Base-by-base conservation (phyloP, 2,329 filamentous ascomycete species). In the Sphaceloma murrayae region DNA sequence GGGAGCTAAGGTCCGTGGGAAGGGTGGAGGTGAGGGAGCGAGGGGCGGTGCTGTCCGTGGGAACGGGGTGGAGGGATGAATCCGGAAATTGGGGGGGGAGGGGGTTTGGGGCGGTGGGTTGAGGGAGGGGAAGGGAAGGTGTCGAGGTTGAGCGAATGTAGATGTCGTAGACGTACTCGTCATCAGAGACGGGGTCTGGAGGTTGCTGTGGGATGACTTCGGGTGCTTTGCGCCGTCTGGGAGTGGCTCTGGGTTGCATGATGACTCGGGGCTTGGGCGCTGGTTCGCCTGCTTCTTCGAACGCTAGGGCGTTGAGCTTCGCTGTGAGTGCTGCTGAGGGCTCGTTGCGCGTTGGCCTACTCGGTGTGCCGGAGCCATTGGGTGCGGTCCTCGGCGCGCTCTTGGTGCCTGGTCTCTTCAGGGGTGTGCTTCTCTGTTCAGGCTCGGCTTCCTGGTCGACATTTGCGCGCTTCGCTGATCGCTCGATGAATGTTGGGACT, bases 111-210 rank as follows among this genome's bases (percentile, higher is more conserved):
- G 31, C n/a, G 30, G 29, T 32, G 14, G 24, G 11, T 27, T 38
- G 36, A 19, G 11, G 18, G 2, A 18, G 19, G n/a, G 30, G 31
- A 10, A 33, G n/a, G 19, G 42, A 29, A 6, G 22, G 42, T 11
- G 30, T 45, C 19, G 42, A 22, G 5, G 57, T 52, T 13, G 58
- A 57, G 2, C 75, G 72, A 31, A 78, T 62, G 56, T 78, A 79
- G 7, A 73, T 76, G 52, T 79, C 76, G 57, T 77, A 78, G 46
- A 79, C 73, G 55, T 75, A 79, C 33, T 74, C 72, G 26, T 67
- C 65, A n/a, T 69, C 68, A 14, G 65, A 64, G 14, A 67, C 65
- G 24, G 7, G 67, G 64, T 38, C 54, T 57, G 16, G 66, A 63
- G 7, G 61, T 55, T 27, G 67, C 62, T 48, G 62, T 62, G 21